These are phyloP conservation scores for Volvariella volvacea DNA, from an alignment of 1,284 basidiomycete species.

Conservation along the genomic window DNA sequence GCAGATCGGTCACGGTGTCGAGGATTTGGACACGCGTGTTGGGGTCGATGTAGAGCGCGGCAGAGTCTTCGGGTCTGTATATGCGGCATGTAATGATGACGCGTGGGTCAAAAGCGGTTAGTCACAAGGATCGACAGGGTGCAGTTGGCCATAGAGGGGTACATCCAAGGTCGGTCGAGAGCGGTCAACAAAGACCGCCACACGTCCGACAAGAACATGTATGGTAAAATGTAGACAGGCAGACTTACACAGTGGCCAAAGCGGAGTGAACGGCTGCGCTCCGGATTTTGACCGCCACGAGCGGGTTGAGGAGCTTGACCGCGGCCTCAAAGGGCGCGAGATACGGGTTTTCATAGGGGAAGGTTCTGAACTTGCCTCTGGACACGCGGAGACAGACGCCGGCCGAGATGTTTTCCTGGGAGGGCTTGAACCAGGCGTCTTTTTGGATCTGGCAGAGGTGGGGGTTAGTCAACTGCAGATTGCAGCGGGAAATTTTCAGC, in stretches of 20 bases:
- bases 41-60: slow-evolving; percentile 48
- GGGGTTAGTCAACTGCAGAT: background rate
- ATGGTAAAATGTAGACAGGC: background rate
- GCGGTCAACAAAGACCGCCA: no score
- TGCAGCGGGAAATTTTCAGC: no score
- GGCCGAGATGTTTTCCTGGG: slow-evolving; percentile 62
- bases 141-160: no score
- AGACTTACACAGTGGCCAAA: slow-evolving; percentile 56
- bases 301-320: slow-evolving; percentile 65
- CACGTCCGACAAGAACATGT: background rate
- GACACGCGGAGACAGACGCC: slow-evolving; percentile 67
- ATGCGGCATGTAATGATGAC: slow-evolving; percentile 3
- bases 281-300: slow-evolving; percentile 75
- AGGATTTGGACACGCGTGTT: slow-evolving; percentile 63
- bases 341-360: slow-evolving; percentile 60
- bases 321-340: slow-evolving; percentile 68
- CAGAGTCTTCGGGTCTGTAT: slow-evolving; percentile 41
- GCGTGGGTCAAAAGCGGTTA: slow-evolving; percentile 1
- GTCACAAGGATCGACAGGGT: no score
- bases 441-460: slow-evolving; percentile 49
- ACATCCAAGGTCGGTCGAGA: no score
- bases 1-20: slow-evolving; percentile 54
- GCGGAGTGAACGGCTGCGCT: slow-evolving; percentile 79
- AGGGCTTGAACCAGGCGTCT: slow-evolving; percentile 72
- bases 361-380: slow-evolving; percentile 54